phyloP scores from a whole-genome alignment of 164 flowering plant species.

The Protea cynaroides region DNA sequence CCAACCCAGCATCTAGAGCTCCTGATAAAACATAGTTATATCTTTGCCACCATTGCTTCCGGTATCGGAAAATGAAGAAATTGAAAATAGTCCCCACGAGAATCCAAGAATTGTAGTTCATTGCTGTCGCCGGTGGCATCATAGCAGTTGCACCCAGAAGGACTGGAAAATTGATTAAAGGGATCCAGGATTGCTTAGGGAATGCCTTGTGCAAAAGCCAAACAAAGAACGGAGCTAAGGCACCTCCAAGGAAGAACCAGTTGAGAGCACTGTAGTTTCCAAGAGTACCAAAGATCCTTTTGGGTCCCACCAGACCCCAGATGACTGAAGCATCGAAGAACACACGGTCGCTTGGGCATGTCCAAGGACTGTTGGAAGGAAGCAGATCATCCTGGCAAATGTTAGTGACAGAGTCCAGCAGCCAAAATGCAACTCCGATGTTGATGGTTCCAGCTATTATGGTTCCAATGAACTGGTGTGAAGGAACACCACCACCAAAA shows the following conservation, averaged over 20 bases:
- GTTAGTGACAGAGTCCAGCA: slow-evolving; percentile 39
- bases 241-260: slow-evolving; percentile 94
- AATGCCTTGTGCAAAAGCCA: slow-evolving; percentile 76
- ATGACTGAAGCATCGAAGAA: slow-evolving; percentile 95
- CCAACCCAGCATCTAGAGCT: slow-evolving; percentile 87
- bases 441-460: slow-evolving; percentile 64
- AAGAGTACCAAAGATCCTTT: slow-evolving; percentile 58
- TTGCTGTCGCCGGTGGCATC: slow-evolving; percentile 86
- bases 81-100: slow-evolving; percentile 78
- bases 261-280: slow-evolving; percentile 69
- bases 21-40: slow-evolving; percentile 88
- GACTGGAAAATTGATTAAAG: slow-evolving; percentile 81
- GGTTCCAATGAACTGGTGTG: slow-evolving; percentile 57
- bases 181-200: slow-evolving; percentile 79
- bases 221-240: slow-evolving; percentile 64
- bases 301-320: slow-evolving; percentile 91
- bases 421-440: slow-evolving; percentile 56
- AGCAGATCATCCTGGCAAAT: slow-evolving; percentile 54
- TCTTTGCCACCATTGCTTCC: slow-evolving; percentile 88
- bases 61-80: slow-evolving; percentile 68
- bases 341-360: slow-evolving; percentile 78
- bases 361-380: slow-evolving; percentile 66
- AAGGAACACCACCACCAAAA: not conserved
- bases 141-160: slow-evolving; percentile 71
- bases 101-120: slow-evolving; percentile 82